A percentile compares a stretch with the other conserved stretches of the same genome.
Evolutionary conservation across 2,329 filamentous ascomycete genomes (phyloP).

Genomic region (Trichoderma oligosporum): DNA sequence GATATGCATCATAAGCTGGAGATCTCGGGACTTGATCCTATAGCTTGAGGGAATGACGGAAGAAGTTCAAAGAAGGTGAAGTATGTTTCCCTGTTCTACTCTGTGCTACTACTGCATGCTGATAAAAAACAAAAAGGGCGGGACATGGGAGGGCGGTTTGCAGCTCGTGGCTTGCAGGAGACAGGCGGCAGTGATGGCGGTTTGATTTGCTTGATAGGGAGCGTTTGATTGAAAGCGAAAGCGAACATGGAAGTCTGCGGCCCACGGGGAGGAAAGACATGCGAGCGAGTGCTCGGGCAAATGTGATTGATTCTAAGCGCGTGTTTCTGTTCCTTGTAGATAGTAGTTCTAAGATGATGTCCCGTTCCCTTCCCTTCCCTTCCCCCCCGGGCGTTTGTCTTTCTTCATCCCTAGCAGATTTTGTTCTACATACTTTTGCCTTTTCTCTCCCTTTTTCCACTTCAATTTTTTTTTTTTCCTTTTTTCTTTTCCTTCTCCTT

Average conservation of each 20-base stretch:
- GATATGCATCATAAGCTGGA: conserved; percentile 9
- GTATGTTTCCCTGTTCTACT: conserved; percentile 3
- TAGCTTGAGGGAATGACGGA: not conserved
- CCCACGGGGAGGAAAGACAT: not conserved
- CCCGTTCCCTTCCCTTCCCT: too few species aligned
- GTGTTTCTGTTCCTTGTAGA: conserved; percentile 8
- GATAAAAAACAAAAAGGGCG: not conserved
- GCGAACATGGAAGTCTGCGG: not conserved
- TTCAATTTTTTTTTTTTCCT: not conserved
- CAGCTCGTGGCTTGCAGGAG: not conserved
- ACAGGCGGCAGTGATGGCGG: conserved; percentile 11
- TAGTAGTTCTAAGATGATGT: conserved; percentile 3
- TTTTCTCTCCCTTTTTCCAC: conserved; percentile 14
- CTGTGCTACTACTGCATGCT: not conserved
- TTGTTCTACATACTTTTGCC: conserved; percentile 15
- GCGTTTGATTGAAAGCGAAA: not conserved
- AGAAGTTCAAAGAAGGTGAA: not conserved
- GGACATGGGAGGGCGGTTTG: conserved; percentile 6
- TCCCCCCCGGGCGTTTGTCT: not conserved
- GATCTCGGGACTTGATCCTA: not conserved
- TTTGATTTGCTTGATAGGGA: conserved; percentile 9
- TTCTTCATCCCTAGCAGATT: not conserved
- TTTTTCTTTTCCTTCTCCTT: not conserved
- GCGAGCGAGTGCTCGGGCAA: not conserved
- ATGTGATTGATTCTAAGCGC: not conserved